These are phyloP conservation scores for Moricandia moricandioides DNA, from an alignment of 345 rosid genomes.

Conservation along the genomic window DNA sequence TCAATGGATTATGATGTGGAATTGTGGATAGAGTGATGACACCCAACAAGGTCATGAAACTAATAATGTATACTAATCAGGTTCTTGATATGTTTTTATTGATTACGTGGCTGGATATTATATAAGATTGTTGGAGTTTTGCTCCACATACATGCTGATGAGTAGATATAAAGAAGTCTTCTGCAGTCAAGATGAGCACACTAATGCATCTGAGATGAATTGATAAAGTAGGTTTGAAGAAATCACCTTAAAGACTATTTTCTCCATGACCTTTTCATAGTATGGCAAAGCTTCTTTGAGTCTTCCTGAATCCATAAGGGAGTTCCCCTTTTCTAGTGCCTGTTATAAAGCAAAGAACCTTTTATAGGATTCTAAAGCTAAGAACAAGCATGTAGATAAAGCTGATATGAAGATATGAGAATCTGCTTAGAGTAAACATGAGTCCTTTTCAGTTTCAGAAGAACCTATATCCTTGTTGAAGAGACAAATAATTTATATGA, in stretches of 20 bases:
- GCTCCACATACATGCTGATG: conserved; percentile 7
- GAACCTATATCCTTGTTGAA: background rate
- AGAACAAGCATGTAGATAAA: no score
- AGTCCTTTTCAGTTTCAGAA: conserved; percentile 6
- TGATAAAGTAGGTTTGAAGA: conserved; percentile 11
- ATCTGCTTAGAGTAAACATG: conserved; percentile 5
- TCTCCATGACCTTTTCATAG: conserved; percentile 67
- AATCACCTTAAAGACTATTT: conserved; percentile 67
- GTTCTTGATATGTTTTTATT: no score
- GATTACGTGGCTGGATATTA: no score
- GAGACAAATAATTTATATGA: background rate
- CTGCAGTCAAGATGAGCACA: conserved; percentile 8
- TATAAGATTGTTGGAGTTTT: background rate
- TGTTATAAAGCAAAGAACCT: no score
- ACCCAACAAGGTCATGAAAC: background rate
- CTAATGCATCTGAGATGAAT: conserved; percentile 15
- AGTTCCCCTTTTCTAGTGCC: conserved; percentile 70
- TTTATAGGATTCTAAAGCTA: no score
- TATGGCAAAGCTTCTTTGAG: conserved; percentile 70
- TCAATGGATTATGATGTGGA: background rate
- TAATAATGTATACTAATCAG: background rate
- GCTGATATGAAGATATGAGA: conserved; percentile 8
- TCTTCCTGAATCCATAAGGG: conserved; percentile 74
- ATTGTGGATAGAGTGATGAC: background rate
- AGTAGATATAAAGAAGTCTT: background rate